Evolutionary conservation across 148 eudicot genomes (phyloP).

Genomic region (Fagopyrum homotropicum): DNA sequence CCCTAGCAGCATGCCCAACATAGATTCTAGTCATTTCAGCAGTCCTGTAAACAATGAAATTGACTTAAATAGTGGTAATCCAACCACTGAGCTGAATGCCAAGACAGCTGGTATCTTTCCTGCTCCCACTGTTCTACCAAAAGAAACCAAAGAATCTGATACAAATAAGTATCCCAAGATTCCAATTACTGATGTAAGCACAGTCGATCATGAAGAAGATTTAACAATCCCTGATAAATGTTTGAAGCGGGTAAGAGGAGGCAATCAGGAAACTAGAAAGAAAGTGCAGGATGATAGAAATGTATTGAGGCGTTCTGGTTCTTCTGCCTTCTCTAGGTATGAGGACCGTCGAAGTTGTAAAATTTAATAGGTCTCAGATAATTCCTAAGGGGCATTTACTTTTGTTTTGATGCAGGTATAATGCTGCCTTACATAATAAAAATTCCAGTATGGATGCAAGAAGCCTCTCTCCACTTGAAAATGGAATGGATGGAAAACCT

Average conservation of each 20-base stretch:
- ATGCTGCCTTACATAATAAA: constrained; percentile 28
- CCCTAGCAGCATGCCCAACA: constrained; percentile 13
- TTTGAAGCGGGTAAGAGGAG: constrained; percentile 38
- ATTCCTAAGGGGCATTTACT: background rate
- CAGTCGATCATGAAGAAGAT: constrained; percentile 17
- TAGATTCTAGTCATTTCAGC: constrained; percentile 15
- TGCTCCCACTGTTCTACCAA: constrained; percentile 15
- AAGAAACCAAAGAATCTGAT: constrained; percentile 20
- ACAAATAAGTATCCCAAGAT: constrained; percentile 17
- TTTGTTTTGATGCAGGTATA: constrained; percentile 31
- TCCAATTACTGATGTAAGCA: constrained; percentile 16
- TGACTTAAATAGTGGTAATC: constrained; percentile 15
- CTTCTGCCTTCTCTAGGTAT: constrained; percentile 51
- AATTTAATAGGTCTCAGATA: background rate
- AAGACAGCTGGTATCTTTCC: background rate
- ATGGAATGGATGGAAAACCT: constrained; percentile 20
- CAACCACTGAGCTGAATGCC: constrained; percentile 4
- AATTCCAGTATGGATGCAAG: constrained; percentile 21
- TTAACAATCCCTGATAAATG: constrained; percentile 22
- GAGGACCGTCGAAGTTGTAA: background rate
- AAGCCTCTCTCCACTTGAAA: constrained; percentile 23
- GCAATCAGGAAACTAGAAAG: constrained; percentile 21
- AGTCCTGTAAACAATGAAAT: constrained; percentile 11
- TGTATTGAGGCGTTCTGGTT: constrained; percentile 35
- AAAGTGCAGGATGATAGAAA: constrained; percentile 29